Conservation (phyloP, 2,329 filamentous ascomycete species). For the Penicillium glabrum region DNA sequence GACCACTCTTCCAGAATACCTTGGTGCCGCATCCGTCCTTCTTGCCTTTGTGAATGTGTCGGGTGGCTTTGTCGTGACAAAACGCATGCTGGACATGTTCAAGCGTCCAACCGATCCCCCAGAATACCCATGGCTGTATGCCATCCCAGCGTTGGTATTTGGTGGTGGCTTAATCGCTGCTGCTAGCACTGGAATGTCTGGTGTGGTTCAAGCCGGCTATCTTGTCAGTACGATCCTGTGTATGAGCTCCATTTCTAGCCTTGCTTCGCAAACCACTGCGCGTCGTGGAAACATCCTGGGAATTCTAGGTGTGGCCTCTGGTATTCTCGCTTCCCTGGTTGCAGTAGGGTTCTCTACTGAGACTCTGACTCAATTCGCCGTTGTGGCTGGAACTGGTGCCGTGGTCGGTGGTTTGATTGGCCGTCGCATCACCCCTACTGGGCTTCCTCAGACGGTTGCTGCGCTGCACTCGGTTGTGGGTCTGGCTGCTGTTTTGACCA, state of each 20-base stretch:
- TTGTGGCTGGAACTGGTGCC: slow-evolving; percentile 69
- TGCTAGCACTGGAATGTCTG: slow-evolving; percentile 76
- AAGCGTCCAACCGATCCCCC: slow-evolving; percentile 80
- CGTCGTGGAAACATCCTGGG: slow-evolving; percentile 83
- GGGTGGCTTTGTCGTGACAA: slow-evolving; percentile 87
- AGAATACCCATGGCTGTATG: slow-evolving; percentile 87
- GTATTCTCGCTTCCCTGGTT: slow-evolving; percentile 77
- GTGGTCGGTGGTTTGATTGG: slow-evolving; percentile 73
- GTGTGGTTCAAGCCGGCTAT: slow-evolving; percentile 84
- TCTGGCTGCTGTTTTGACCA: slow-evolving; percentile 82
- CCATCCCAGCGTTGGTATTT: slow-evolving; percentile 72
- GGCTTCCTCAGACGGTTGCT: slow-evolving; percentile 84
- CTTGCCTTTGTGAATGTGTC: slow-evolving; percentile 86
- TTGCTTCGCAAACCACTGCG: slow-evolving; percentile 80
- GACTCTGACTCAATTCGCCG: slow-evolving; percentile 76
- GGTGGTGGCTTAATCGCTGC: slow-evolving; percentile 79
- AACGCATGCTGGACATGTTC: slow-evolving; percentile 93
- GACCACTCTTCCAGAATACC: slow-evolving; percentile 72
- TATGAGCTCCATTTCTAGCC: slow-evolving; percentile 77
- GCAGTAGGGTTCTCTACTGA: slow-evolving; percentile 79
- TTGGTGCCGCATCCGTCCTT: slow-evolving; percentile 78
- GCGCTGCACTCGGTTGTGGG: slow-evolving; percentile 88
- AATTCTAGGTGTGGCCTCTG: slow-evolving; percentile 79
- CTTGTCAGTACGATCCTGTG: slow-evolving; percentile 81
- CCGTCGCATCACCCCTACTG: slow-evolving; percentile 82